Evolutionary conservation across 129 eudicot genomes (phyloP), one percentile per base, ranked within the genome.

Genomic region (Chrysanthemum seticuspe): DNA sequence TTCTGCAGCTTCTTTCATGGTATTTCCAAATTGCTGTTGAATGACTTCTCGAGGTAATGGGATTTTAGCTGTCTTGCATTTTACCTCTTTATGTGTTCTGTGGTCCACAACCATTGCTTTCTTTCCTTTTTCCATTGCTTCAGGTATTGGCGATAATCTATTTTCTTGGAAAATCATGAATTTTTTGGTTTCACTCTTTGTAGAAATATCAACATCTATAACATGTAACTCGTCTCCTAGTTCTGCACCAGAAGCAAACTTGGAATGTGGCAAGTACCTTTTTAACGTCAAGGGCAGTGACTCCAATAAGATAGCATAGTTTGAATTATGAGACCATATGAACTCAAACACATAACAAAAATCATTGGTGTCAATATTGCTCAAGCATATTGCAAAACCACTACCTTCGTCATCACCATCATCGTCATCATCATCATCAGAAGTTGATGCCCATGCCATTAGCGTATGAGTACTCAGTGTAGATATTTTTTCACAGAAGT

Each of bases 241-340:
- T 45, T 45, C 45, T 16, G 13, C 21, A 34, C 62, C 71, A 11
- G 63, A 63, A 54, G 78, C 50, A 15, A 44, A 21, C 47, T 55
- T 74, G 71, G 62, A 74, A 19, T 40, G 14, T 48, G 73, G 79
- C 31, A 66, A 66, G 13, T 58, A 66, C 50, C 8, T 54, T 29
- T 65, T 65, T 19, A 74, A 49, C 1, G 61, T 52, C 13, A 14
- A 18, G 44, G 65, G 50, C 40, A 75, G 23, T 13, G 0, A 2
- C 72, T 65, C 56, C 53, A 53, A 6, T 6, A 55, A 1, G 11
- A 4, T 65, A 10, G 21, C 15, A 4, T 23, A 3, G 12, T 29
- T 9, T 9, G 18, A 2, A 10, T 10, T 1, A 12, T 31, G 3
- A 6, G 0, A 0, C 70, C 78, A 62, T 48, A 73, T 48, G 31